phyloP scores from a whole-genome alignment of 140 eudicot genomes.

The Ambrosia hybrid region DNA sequence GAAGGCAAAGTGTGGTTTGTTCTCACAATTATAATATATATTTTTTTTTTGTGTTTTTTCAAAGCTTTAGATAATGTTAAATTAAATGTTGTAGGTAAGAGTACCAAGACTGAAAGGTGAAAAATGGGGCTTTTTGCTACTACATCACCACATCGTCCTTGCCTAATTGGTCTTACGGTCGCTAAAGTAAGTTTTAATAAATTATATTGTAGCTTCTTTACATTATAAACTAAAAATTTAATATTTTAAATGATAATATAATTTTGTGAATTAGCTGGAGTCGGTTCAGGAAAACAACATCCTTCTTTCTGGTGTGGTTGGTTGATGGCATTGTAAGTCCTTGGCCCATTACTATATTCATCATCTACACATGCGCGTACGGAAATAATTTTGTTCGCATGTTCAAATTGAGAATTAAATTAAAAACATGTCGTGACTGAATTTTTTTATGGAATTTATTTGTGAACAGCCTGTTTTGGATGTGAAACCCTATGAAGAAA shows the following conservation, averaged over 20 bases:
- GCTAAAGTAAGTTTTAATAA: constrained; percentile 58
- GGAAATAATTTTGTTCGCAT: too few relatives aligned
- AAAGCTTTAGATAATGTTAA: constrained; percentile 3
- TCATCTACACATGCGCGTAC: too few relatives aligned
- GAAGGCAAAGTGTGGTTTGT: constrained; percentile 70
- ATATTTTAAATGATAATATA: not conserved
- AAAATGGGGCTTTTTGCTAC: constrained; percentile 93
- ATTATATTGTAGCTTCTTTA: not conserved
- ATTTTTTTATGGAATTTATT: too few relatives aligned
- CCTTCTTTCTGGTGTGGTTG: constrained; percentile 89
- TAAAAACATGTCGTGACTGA: too few relatives aligned
- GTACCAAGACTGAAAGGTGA: constrained; percentile 90
- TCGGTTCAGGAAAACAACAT: constrained; percentile 57
- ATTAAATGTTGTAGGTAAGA: constrained; percentile 57
- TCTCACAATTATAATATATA: not conserved
- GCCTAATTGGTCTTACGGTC: constrained; percentile 94
- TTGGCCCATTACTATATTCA: too few relatives aligned
- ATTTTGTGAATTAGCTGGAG: constrained; percentile 58
- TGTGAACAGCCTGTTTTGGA: too few relatives aligned
- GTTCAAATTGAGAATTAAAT: too few relatives aligned
- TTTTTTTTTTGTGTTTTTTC: not conserved
- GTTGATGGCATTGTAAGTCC: constrained; percentile 61
- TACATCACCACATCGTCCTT: constrained; percentile 96
- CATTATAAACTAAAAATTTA: not conserved
- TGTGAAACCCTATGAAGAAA: too few relatives aligned